Conservation (phyloP, 148 eudicot species). For the Nyssa sinensis region DNA sequence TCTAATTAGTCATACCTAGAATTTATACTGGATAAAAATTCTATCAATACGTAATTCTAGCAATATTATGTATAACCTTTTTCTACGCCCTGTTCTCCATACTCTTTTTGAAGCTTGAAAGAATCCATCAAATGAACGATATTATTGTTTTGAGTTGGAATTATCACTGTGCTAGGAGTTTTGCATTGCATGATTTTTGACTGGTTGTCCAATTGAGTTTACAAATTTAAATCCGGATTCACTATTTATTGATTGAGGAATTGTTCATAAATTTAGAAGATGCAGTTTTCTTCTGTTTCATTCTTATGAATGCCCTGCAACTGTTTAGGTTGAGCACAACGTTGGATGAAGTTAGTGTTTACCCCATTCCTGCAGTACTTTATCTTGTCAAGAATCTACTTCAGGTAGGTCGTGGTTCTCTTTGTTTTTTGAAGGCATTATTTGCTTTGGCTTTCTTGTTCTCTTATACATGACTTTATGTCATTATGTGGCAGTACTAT, state of each 20-base stretch:
- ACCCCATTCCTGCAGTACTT: slow-evolving; percentile 94
- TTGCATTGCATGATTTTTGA: too few relatives aligned
- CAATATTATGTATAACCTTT: neutral
- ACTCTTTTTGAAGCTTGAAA: neutral
- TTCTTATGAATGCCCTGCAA: slow-evolving; percentile 9
- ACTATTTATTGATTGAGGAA: neutral
- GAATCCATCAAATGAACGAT: too few relatives aligned
- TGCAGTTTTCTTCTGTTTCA: neutral
- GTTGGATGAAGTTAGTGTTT: slow-evolving; percentile 84
- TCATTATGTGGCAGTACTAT: slow-evolving; percentile 73
- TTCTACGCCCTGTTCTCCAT: neutral
- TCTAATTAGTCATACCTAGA: neutral
- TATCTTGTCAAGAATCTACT: slow-evolving; percentile 91
- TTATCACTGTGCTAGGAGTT: neutral
- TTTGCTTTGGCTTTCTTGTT: slow-evolving; percentile 12
- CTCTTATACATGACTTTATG: slow-evolving; percentile 15
- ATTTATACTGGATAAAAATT: neutral
- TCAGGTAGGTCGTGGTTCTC: slow-evolving; percentile 50
- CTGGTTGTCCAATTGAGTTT: neutral
- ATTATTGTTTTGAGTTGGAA: neutral
- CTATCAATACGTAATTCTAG: neutral
- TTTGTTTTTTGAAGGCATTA: neutral
- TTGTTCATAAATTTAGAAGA: neutral
- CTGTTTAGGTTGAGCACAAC: slow-evolving; percentile 80
- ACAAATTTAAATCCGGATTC: neutral